Evolutionary conservation across 2,329 filamentous ascomycete genomes (phyloP), one percentile per base, ranked within the genome.

Genomic region (Clarireedia paspali): DNA sequence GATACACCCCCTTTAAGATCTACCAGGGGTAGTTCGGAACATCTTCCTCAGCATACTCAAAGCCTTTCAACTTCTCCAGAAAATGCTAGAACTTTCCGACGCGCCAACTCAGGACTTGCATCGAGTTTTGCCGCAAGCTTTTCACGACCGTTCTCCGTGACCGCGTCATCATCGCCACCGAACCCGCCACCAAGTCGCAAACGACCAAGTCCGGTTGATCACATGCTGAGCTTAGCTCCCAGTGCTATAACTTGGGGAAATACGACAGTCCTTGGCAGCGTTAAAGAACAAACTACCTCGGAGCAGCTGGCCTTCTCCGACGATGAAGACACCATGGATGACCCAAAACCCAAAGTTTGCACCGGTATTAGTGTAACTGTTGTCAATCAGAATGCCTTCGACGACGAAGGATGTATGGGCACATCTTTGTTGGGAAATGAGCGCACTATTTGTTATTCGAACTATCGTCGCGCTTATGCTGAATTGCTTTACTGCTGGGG

Each of bases 401-500:
- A 87, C 60, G 83, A 87, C 52, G 84, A 87, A 64, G 83, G 83
- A 12, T 85, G 82, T 75, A 75, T 86, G 64, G 76, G 74, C 20
- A 75, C 77, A 3, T 78, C 84, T 4, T 70, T 87, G 2, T 73
- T 87, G 15, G 78, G 84, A 45, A 72, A 76, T 4, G 55, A 44
- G 26, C 75, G 74, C n/a, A 68, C 71, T 5, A 67, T 73, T 3
- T 67, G 78, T 20, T 83, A 83, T 60, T 75, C 77, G n/a, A 75
- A 73, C 63, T 88, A 87, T 64, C 79, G 84, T 38, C 79, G 81
- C 58, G 76, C 79, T 0, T 88, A 88, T 63, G 83, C 84, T n/a
- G 82, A 86, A 68, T 77, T 87, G 70, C 74, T 88, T 3, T 83
- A 84, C 61, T 79, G 82, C 70, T 87, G 84, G 84, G 74, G 76